Conservation (phyloP, 2,329 filamentous ascomycete species). For the Venturia pyrina region DNA sequence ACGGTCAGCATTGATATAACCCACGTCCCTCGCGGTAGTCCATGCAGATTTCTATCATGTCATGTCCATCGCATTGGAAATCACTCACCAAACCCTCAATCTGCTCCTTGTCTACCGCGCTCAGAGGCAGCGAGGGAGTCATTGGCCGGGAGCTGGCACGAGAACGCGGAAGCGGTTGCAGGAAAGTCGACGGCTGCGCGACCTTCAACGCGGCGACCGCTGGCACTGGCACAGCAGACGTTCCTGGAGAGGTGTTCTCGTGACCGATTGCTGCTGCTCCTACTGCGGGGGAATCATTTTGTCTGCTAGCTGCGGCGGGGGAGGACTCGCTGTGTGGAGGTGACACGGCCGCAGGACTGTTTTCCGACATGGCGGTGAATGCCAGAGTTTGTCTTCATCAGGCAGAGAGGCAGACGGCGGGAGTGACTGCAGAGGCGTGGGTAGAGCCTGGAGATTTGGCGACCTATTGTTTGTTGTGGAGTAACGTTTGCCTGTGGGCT, state of each 20-base stretch:
- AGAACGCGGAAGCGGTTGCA: slow-evolving; percentile 17
- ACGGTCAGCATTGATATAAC: slow-evolving; percentile 2
- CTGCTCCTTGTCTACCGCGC: slow-evolving; percentile 64
- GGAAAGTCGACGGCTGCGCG: slow-evolving; percentile 24
- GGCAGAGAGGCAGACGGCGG: not conserved
- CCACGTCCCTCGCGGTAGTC: not conserved
- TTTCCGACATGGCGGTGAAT: slow-evolving; percentile 3
- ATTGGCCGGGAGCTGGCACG: slow-evolving; percentile 6
- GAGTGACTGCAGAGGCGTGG: not conserved
- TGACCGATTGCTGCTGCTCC: not conserved
- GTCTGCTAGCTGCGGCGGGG: not conserved
- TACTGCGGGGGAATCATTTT: not conserved
- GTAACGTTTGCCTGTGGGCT: not conserved
- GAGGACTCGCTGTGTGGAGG: not conserved
- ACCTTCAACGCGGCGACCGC: slow-evolving; percentile 9
- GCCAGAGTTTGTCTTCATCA: not conserved
- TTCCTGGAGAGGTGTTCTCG: not conserved
- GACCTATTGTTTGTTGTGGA: not conserved
- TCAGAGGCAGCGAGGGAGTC: slow-evolving; percentile 25
- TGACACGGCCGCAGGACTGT: not conserved
- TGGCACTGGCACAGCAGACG: slow-evolving; percentile 9
- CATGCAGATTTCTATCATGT: slow-evolving; percentile 3
- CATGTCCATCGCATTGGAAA: slow-evolving; percentile 11
- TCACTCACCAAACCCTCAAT: slow-evolving; percentile 63
- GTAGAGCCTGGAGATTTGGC: not conserved